A percentile compares a stretch with the other conserved stretches of the same genome.
Conservation (phyloP, 169 alveolate genomes). For the Plasmodium chabaudi region DNA sequence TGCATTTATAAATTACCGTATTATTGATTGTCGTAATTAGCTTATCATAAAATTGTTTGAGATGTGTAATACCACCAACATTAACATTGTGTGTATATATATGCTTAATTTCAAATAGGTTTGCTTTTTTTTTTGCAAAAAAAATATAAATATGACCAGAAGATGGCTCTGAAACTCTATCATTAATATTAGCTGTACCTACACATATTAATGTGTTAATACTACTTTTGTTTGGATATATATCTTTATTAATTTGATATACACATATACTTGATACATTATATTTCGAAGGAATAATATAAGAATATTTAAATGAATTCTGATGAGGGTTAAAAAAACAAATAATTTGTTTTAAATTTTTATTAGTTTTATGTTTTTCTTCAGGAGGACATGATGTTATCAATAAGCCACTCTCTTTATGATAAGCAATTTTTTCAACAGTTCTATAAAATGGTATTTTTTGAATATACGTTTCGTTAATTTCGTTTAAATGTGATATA, state of each 20-base stretch:
- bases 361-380: constrained; percentile 66
- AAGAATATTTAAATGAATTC: constrained; percentile 41
- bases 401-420: constrained; percentile 47
- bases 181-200: constrained; percentile 61
- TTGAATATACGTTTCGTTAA: constrained; percentile 29
- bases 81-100: constrained; percentile 52
- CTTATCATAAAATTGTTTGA: constrained; percentile 37
- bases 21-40: constrained; percentile 34
- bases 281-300: constrained; percentile 67
- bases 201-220: constrained; percentile 42
- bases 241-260: constrained; percentile 14
- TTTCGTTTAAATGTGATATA: constrained; percentile 60
- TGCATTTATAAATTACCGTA: constrained; percentile 15
- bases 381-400: constrained; percentile 63
- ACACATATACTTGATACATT: constrained; percentile 49
- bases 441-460: constrained; percentile 75
- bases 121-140: constrained; percentile 44
- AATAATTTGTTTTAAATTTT: constrained; percentile 61
- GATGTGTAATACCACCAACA: constrained; percentile 52
- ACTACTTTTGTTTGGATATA: not conserved
- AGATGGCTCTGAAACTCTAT: constrained; percentile 37
- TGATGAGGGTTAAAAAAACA: constrained; percentile 71
- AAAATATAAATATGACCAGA: constrained; percentile 61
- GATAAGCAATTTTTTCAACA: constrained; percentile 70
- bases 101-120: constrained; percentile 64